A percentile compares a stretch with the other conserved stretches of the same genome.
phyloP scores from a whole-genome alignment of 768 basidiomycete species.

The Tricholoma saponaceum region DNA sequence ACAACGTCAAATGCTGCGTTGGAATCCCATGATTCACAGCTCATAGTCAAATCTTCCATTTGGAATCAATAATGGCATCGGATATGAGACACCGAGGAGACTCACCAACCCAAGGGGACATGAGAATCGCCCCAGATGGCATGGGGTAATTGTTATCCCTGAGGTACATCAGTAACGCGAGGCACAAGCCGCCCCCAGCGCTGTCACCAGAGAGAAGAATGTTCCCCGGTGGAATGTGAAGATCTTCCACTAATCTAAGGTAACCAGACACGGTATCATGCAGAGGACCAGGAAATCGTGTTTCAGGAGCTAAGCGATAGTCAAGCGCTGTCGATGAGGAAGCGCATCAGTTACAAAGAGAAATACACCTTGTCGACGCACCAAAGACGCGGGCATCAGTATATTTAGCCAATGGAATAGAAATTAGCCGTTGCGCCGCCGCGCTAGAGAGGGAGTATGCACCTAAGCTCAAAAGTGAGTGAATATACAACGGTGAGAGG shows the following conservation, averaged over 20 bases:
- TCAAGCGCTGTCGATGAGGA: constrained; percentile 63
- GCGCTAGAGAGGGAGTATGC: constrained; percentile 93
- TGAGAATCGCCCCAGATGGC: constrained; percentile 81
- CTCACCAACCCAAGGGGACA: constrained; percentile 96
- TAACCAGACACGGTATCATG: constrained; percentile 89
- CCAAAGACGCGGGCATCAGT: constrained; percentile 86
- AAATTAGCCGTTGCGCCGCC: constrained; percentile 84
- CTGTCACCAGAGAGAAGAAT: constrained; percentile 89
- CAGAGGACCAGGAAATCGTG: constrained; percentile 83
- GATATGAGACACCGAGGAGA: constrained; percentile 14
- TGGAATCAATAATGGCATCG: constrained; percentile 2
- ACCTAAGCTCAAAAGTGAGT: constrained; percentile 38
- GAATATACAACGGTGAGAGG: not conserved
- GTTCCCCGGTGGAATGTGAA: constrained; percentile 88
- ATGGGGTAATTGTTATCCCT: constrained; percentile 86
- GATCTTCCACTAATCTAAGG: constrained; percentile 80
- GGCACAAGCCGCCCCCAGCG: constrained; percentile 84
- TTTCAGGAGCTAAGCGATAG: constrained; percentile 95
- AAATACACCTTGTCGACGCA: constrained; percentile 16
- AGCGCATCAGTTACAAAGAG: not conserved
- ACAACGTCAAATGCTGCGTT: constrained; percentile 87
- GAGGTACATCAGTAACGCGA: constrained; percentile 90
- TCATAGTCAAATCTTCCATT: constrained; percentile 82
- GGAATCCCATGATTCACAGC: constrained; percentile 97
- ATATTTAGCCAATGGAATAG: constrained; percentile 86